These are phyloP conservation scores for Leccinum longicurvipes DNA, from an alignment of 768 basidiomycete species.

Conservation along the genomic window DNA sequence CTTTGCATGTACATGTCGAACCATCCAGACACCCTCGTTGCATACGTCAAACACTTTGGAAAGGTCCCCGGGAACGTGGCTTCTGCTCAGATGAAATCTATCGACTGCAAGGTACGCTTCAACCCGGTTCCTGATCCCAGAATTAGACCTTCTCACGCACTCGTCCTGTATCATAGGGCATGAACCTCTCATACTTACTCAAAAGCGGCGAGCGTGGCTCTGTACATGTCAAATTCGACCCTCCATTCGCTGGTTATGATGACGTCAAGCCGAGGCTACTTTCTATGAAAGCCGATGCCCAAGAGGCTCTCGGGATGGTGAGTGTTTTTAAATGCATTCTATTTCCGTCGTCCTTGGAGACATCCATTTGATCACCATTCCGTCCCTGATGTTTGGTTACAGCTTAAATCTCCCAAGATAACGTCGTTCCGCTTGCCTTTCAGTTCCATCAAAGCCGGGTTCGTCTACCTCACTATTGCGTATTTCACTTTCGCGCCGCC, in stretches of 20 bases:
- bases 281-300: conserved; percentile 76
- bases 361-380: background rate
- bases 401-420: conserved; percentile 66
- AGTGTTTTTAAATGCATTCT: conserved; percentile 15
- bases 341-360: background rate
- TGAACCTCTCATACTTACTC: conserved; percentile 64
- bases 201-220: conserved; percentile 44
- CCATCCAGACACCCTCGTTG: conserved; percentile 81
- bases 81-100: conserved; percentile 68
- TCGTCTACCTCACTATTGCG: conserved; percentile 7
- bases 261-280: conserved; percentile 80
- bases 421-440: conserved; percentile 49
- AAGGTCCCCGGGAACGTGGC: conserved; percentile 52
- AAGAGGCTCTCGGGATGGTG: conserved; percentile 80
- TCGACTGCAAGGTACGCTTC: conserved; percentile 58
- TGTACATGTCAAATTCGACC: conserved; percentile 60
- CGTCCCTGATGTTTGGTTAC: background rate
- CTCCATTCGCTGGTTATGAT: conserved; percentile 70
- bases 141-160: background rate
- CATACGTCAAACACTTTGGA: conserved; percentile 76
- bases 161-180: conserved; percentile 42
- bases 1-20: conserved; percentile 82
- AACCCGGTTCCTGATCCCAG: conserved; percentile 7
- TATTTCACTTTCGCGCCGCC: conserved; percentile 22
- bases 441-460: conserved; percentile 27